Evolutionary conservation across 225 moss, liverwort and hornwort species (phyloP).

Genomic region (Polytrichum formosum): DNA sequence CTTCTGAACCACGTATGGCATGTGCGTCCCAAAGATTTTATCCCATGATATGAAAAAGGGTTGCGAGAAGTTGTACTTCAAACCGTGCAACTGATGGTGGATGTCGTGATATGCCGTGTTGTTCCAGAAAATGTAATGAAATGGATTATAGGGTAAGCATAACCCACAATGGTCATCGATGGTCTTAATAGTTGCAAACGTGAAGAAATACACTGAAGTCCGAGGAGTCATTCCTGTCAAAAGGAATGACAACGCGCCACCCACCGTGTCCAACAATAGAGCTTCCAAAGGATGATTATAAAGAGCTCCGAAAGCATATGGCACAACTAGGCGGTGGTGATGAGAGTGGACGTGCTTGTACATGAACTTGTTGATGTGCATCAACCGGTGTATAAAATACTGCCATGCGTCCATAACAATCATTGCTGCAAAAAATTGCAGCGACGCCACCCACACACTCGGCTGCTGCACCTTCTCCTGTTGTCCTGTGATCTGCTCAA

Average conservation of each 20-base stretch:
- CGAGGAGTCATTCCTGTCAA: slow-evolving; percentile 89
- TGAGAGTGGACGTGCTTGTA: slow-evolving; percentile 83
- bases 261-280: slow-evolving; percentile 75
- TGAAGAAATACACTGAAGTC: slow-evolving; percentile 88
- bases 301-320: slow-evolving; percentile 86
- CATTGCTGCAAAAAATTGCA: slow-evolving; percentile 79
- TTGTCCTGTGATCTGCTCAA: slow-evolving; percentile 58
- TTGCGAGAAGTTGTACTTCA: slow-evolving; percentile 92
- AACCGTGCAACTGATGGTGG: slow-evolving; percentile 90
- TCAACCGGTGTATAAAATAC: slow-evolving; percentile 87
- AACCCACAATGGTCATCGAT: slow-evolving; percentile 93
- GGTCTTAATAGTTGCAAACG: slow-evolving; percentile 86
- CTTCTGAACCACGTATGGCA: slow-evolving; percentile 79
- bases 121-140: slow-evolving; percentile 80
- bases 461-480: slow-evolving; percentile 53
- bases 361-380: slow-evolving; percentile 87
- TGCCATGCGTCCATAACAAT: slow-evolving; percentile 94
- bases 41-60: slow-evolving; percentile 93
- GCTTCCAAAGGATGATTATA: slow-evolving; percentile 96
- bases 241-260: slow-evolving; percentile 82
- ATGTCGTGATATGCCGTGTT: slow-evolving; percentile 97
- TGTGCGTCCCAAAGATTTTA: slow-evolving; percentile 71
- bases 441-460: slow-evolving; percentile 26
- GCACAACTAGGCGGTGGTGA: slow-evolving; percentile 87
- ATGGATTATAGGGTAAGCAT: slow-evolving; percentile 83